Base-by-base conservation (phyloP, 148 eudicot species). In the Rhododendron kiyosumense region DNA sequence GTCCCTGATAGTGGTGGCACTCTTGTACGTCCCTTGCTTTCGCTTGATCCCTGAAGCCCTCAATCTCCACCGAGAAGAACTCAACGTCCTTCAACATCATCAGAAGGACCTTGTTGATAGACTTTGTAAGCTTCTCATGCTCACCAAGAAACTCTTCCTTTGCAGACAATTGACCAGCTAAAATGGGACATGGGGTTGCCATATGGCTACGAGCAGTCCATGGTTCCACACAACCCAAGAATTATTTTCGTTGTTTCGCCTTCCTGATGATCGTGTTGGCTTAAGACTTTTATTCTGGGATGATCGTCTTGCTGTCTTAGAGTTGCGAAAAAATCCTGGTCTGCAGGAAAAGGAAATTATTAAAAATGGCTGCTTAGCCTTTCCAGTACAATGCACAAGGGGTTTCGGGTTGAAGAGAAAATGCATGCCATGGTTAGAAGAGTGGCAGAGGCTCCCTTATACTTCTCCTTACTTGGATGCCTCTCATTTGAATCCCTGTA, bases 131-230 rank as follows among this genome's bases (percentile, higher is more conserved):
- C 79, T 96, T 77, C 94, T 96, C 80, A 93, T 96, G 99, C 93
- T 96, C 26, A 79, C 92, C 69, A 92, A 83, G 84, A 90, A 73
- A 86, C 90, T 81, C 97, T 95, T 86, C 98, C 99, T 85, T 84
- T 96, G 61, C 94, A 92, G 54, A 95, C 95, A 6, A 90, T 95
- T 52, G 94, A 96, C 84, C 98, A 93, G 90, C 81, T 96, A 79
- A 92, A 92, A 89, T 96, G 99, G 99, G 99, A 96, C 87, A 87
- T 96, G 86, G 98, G 98, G 51, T 88, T 96, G 89, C 99, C 99
- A 34, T 88, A 87, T 88, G 94, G 93, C 89, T 96, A 91, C 73
- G 90, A 88, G 26, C 84, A 85, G 17, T 88, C 93, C 36, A 83
- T 95, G 26, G 85, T 93, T 59, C 90, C 90, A 14, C 67, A 54